phyloP scores from a whole-genome alignment of 2,329 filamentous ascomycete species.

The Trichoderma oligosporum region DNA sequence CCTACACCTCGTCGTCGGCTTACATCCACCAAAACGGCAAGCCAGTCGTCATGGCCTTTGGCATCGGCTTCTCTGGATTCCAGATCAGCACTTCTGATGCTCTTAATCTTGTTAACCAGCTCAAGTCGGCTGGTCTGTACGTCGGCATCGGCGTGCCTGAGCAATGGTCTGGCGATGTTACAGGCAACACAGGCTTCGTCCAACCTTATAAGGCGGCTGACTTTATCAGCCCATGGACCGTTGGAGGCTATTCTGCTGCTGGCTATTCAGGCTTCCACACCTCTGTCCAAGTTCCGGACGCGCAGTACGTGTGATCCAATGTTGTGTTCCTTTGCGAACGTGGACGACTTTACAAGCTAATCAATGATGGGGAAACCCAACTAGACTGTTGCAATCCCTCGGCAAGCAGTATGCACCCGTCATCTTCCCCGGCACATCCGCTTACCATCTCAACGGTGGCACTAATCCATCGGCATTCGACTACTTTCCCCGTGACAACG shows the following conservation, averaged over 20 bases:
- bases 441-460: slow-evolving; percentile 12
- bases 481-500: slow-evolving; percentile 14
- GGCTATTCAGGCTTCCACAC: slow-evolving; percentile 9
- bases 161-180: slow-evolving; percentile 11
- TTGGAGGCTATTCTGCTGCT: slow-evolving; percentile 6
- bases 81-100: not conserved
- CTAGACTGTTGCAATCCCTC: slow-evolving; percentile 3
- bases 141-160: slow-evolving; percentile 11
- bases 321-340: not conserved
- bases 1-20: slow-evolving; percentile 6
- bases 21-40: slow-evolving; percentile 16
- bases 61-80: slow-evolving; percentile 8
- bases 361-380: not conserved
- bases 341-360: not conserved
- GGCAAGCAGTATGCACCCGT: slow-evolving; percentile 16
- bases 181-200: slow-evolving; percentile 2
- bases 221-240: slow-evolving; percentile 18
- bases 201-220: slow-evolving; percentile 9
- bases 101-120: slow-evolving; percentile 5
- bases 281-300: slow-evolving; percentile 2
- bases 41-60: slow-evolving; percentile 13
- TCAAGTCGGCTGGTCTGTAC: slow-evolving; percentile 5
- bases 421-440: slow-evolving; percentile 11
- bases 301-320: not conserved
- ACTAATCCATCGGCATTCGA: slow-evolving; percentile 14